These are phyloP conservation scores for Atkinsonella texensis DNA, from an alignment of 2,329 filamentous ascomycete genomes.

Conservation along the genomic window DNA sequence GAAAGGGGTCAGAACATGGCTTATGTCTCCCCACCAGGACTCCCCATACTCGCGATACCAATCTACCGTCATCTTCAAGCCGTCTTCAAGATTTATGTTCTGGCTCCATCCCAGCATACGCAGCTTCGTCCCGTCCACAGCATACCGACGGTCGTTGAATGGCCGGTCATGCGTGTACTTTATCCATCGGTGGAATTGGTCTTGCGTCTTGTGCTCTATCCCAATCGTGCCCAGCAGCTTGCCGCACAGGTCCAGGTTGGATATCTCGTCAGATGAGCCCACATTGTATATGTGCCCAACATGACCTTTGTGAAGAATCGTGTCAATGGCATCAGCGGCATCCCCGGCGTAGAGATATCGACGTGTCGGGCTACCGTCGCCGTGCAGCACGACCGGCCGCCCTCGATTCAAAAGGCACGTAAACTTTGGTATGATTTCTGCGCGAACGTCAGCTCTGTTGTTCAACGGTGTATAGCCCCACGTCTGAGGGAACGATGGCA, in stretches of 20 bases:
- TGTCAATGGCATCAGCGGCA: conserved; percentile 72
- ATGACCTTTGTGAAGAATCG: conserved; percentile 65
- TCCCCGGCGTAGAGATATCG: conserved; percentile 71
- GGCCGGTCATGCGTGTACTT: conserved; percentile 67
- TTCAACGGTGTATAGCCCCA: background rate
- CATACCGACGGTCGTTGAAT: conserved; percentile 66
- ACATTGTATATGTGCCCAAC: conserved; percentile 75
- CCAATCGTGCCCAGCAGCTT: conserved; percentile 52
- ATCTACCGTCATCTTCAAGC: conserved; percentile 50
- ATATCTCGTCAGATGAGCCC: conserved; percentile 64
- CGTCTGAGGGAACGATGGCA: too few relatives aligned
- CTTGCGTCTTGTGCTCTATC: conserved; percentile 35
- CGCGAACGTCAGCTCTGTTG: background rate
- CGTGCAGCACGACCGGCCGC: conserved; percentile 60
- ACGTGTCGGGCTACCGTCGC: conserved; percentile 61
- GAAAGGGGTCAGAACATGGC: conserved; percentile 55
- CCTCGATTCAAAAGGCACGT: conserved; percentile 56
- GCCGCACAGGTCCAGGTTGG: conserved; percentile 57
- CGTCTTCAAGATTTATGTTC: conserved; percentile 51
- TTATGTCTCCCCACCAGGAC: conserved; percentile 62
- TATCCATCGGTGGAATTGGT: conserved; percentile 51
- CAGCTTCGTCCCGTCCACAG: conserved; percentile 58
- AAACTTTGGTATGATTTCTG: conserved; percentile 79
- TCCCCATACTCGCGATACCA: conserved; percentile 59
- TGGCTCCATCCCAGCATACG: conserved; percentile 57